Evolutionary conservation across 305 asterid species (phyloP).

Genomic region (Solanum aculeatissimum): DNA sequence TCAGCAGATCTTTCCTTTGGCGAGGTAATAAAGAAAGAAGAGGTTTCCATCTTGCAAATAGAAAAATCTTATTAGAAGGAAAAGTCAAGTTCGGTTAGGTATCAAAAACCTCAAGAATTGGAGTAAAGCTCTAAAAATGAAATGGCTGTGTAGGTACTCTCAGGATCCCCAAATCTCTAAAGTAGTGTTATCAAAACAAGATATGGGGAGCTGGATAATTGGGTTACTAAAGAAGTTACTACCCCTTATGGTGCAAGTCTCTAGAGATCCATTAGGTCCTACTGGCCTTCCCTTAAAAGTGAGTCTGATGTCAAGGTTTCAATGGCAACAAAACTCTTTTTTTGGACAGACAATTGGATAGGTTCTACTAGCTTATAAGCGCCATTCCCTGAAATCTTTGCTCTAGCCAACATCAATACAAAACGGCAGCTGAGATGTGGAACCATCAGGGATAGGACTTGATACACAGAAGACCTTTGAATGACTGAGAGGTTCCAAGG

Average conservation of each 20-base stretch:
- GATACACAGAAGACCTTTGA: background rate
- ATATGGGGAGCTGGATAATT: background rate
- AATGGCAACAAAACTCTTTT: background rate
- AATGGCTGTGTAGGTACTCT: background rate
- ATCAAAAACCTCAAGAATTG: background rate
- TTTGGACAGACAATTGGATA: background rate
- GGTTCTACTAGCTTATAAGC: background rate
- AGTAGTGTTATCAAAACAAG: no score
- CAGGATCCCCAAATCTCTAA: background rate
- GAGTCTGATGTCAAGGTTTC: background rate
- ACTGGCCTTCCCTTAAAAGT: background rate
- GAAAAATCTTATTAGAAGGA: background rate
- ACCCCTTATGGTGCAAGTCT: background rate
- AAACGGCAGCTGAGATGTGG: background rate
- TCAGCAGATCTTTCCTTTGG: background rate
- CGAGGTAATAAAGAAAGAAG: background rate
- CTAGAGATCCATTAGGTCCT: background rate
- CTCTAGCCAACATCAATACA: background rate
- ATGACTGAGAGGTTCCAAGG: background rate
- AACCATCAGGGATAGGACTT: background rate
- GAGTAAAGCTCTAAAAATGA: background rate
- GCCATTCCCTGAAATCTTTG: background rate
- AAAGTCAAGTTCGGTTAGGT: background rate
- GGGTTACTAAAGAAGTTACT: background rate
- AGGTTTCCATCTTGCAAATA: background rate